Base-by-base conservation (phyloP, 176 grass and related monocot genomes). In the Musa troglodytarum region DNA sequence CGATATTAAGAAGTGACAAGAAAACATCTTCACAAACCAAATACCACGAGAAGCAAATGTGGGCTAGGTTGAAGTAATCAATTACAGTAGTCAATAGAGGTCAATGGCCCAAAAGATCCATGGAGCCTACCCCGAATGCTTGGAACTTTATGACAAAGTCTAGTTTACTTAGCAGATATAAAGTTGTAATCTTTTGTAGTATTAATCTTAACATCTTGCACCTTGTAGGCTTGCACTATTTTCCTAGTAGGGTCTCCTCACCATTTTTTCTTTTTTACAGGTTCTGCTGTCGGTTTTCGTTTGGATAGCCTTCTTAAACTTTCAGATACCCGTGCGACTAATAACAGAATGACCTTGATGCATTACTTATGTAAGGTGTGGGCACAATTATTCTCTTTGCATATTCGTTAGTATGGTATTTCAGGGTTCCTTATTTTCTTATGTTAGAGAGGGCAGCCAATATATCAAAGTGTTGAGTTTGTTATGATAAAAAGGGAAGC, bases 351-450 rank as follows among this genome's bases (percentile, higher is more conserved):
- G 77, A 92, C 92, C 22, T 81, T 96, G 66, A 92, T 96, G 89
- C 92, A 96, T 84, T 96, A 92, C 81, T 76, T 96, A 24, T 96
- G 92, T 74, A 96, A 89, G 92, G 92, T 96, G 92, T 75, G 34
- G 34, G 34, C 34, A 43, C 34, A 43, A 43, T 43, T 43, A 43
- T 43, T 43, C 4, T 43, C 34, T 43, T 43, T 43, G 34, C 34
- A 43, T 43, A 43, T 43, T 43, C 34, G 4, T 43, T 43, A 43
- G 34, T 43, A 43, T 43, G 34, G 34, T 43, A 43, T 43, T 43
- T 43, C 34, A 43, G 6, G 34, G 34, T 43, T 43, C 34, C 34
- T 43, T 43, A 43, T 43, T 43, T 43, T 43, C 34, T 43, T 43
- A 43, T 43, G 34, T 43, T 43, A 43, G 34, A 43, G 34, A 6